Conservation (phyloP, 2,329 filamentous ascomycete species). For the Teratosphaeria pseudoeucalypti region DNA sequence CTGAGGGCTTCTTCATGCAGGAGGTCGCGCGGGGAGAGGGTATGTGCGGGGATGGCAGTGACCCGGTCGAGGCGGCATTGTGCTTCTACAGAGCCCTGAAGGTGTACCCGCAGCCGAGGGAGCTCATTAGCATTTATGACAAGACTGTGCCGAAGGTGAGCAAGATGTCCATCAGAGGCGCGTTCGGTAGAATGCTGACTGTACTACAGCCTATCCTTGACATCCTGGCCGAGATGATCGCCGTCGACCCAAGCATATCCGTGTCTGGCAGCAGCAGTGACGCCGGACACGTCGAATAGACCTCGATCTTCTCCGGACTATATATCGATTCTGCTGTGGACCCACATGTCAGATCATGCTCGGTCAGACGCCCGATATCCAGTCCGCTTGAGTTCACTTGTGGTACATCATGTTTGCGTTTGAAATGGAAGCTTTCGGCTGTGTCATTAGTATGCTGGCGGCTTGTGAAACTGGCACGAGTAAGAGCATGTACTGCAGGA, state of each 20-base stretch:
- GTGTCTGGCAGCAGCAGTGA: constrained; percentile 21
- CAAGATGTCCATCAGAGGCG: neutral
- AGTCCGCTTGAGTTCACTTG: neutral
- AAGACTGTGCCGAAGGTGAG: constrained; percentile 91
- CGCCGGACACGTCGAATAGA: constrained; percentile 11
- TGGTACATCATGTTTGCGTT: neutral
- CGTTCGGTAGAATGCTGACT: constrained; percentile 1
- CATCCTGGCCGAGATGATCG: constrained; percentile 96
- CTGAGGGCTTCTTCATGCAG: constrained; percentile 92
- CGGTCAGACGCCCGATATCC: neutral
- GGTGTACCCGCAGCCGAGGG: constrained; percentile 88
- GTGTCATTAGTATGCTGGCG: neutral
- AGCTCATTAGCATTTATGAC: constrained; percentile 94
- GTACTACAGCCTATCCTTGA: constrained; percentile 69
- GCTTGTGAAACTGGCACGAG: neutral
- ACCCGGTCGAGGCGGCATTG: constrained; percentile 72
- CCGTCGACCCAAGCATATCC: constrained; percentile 60
- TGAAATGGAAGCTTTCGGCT: neutral
- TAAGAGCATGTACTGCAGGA: neutral
- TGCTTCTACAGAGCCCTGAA: constrained; percentile 98
- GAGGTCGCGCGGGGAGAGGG: constrained; percentile 83
- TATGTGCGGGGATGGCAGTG: constrained; percentile 70
- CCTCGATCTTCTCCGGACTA: neutral
- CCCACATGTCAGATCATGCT: neutral
- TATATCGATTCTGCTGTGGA: neutral